These are phyloP conservation scores for Ustilago esculenta DNA, from an alignment of 1,284 basidiomycete genomes.

Conservation along the genomic window DNA sequence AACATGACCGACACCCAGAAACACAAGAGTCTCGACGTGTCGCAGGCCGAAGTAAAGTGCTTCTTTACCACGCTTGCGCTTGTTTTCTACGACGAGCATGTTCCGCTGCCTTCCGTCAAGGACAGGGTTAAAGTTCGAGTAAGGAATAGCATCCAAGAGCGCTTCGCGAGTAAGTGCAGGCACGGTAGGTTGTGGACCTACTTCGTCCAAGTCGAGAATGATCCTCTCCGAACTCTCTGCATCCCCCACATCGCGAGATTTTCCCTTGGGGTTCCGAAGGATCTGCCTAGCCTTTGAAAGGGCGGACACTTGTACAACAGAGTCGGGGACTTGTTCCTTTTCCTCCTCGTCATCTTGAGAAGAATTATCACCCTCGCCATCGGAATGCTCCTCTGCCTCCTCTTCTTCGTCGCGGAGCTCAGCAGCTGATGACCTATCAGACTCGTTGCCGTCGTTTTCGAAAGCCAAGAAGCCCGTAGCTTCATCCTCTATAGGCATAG, in stretches of 20 bases:
- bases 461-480: conserved; percentile 34
- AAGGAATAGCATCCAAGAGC: conserved; percentile 31
- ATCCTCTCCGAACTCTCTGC: too few relatives aligned
- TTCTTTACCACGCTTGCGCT: conserved; percentile 33
- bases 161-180: conserved; percentile 8
- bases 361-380: conserved; percentile 8
- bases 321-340: background rate
- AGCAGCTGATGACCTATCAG: background rate
- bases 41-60: conserved; percentile 26
- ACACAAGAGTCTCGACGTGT: conserved; percentile 24
- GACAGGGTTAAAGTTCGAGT: conserved; percentile 24
- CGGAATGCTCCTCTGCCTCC: conserved; percentile 5
- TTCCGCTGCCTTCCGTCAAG: conserved; percentile 11
- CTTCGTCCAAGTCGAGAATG: too few relatives aligned
- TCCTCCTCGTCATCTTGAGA: conserved; percentile 20
- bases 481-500: conserved; percentile 32
- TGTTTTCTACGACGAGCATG: conserved; percentile 14
- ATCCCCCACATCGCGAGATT: conserved; percentile 1
- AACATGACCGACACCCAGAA: conserved; percentile 32
- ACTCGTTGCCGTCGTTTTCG: conserved; percentile 16
- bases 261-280: conserved; percentile 6
- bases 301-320: background rate
- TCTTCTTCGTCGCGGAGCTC: background rate
- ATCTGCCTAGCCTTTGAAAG: background rate
- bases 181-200: background rate